A percentile compares a stretch with the other conserved stretches of the same genome.
Evolutionary conservation across 257 asterid genomes (phyloP).

Genomic region (Nicotiana benthamiana): DNA sequence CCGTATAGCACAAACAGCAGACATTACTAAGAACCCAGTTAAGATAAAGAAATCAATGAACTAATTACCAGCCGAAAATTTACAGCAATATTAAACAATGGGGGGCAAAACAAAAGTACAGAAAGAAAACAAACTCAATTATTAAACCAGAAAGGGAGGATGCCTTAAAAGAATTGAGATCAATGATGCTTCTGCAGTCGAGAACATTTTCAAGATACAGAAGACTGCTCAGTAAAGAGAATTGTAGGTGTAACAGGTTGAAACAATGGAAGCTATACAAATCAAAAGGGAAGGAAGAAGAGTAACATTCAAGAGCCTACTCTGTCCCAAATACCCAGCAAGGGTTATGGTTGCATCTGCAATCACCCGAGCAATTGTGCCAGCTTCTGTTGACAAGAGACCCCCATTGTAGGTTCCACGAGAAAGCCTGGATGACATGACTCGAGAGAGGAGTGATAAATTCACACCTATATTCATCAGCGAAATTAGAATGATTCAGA

Average conservation of each 20-base stretch:
- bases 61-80: background rate
- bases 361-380: conserved; percentile 80
- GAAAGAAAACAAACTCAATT: background rate
- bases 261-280: conserved; percentile 66
- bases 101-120: background rate
- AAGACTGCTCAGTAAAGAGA: conserved; percentile 44
- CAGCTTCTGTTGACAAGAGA: conserved; percentile 86
- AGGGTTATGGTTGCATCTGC: conserved; percentile 88
- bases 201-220: background rate
- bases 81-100: conserved; percentile 7
- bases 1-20: background rate
- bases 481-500: background rate
- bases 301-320: conserved; percentile 60
- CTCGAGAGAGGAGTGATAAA: conserved; percentile 79
- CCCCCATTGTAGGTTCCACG: conserved; percentile 94
- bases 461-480: conserved; percentile 54
- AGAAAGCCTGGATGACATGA: conserved; percentile 93
- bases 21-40: background rate
- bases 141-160: background rate
- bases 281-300: conserved; percentile 73
- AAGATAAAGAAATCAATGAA: background rate
- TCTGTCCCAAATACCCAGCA: conserved; percentile 71
- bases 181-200: background rate
- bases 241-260: conserved; percentile 82
- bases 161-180: conserved; percentile 14